These are phyloP conservation scores for Selenicereus undatus DNA, from an alignment of 148 eudicot species.

Conservation along the genomic window DNA sequence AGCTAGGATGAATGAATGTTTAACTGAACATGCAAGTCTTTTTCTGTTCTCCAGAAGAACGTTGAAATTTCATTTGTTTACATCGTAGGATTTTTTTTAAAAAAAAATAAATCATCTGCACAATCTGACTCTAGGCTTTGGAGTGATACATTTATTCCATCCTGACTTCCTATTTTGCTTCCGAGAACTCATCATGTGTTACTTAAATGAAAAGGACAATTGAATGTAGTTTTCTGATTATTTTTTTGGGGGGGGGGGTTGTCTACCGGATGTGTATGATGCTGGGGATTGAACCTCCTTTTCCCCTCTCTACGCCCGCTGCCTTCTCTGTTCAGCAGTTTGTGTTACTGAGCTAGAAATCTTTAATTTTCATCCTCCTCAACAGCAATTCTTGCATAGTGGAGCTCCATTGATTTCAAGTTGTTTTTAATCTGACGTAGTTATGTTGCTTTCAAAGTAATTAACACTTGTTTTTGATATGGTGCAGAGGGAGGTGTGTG, in stretches of 20 bases:
- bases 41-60: not conserved
- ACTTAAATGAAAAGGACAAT: not conserved
- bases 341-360: not conserved
- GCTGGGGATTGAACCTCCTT: not conserved
- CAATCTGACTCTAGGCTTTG: not conserved
- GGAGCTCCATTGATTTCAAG: not conserved
- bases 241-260: not conserved
- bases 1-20: not conserved
- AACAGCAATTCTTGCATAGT: not conserved
- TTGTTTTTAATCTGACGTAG: not conserved
- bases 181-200: not conserved
- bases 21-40: not conserved
- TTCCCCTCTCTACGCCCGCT: not conserved
- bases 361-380: not conserved
- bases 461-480: constrained; percentile 28
- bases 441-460: constrained; percentile 6
- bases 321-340: not conserved
- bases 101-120: not conserved
- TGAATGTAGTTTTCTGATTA: not conserved
- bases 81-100: not conserved
- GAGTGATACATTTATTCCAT: not conserved
- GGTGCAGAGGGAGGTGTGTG: constrained; percentile 86
- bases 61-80: not conserved
- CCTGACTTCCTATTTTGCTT: not conserved
- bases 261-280: not conserved